Percentiles rank a stretch among this genome's conserved stretches.
phyloP scores from a whole-genome alignment of 345 rosid species.

The Mallotus nudiflorus region DNA sequence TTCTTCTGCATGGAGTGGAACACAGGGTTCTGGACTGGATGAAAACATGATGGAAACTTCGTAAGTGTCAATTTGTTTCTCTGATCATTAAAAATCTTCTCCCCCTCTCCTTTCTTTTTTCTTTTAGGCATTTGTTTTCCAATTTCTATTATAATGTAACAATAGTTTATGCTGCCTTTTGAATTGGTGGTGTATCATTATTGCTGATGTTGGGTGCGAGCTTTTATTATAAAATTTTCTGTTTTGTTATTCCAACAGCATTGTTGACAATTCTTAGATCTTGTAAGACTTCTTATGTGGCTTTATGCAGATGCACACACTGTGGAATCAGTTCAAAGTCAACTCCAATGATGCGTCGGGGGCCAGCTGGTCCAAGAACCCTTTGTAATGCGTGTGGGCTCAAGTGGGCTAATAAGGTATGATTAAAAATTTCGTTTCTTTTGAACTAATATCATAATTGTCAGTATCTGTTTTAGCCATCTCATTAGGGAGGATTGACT shows the following conservation, averaged over 20 bases:
- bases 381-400: constrained; percentile 52
- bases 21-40: constrained; percentile 37
- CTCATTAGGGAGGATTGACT: neutral
- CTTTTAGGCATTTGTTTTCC: neutral
- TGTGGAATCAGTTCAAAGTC: constrained; percentile 43
- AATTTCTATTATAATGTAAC: neutral
- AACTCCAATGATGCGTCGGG: constrained; percentile 54
- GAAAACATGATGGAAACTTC: constrained; percentile 36
- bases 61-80: constrained; percentile 26
- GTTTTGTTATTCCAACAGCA: neutral
- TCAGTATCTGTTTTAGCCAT: neutral
- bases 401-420: constrained; percentile 49
- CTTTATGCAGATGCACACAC: constrained; percentile 35
- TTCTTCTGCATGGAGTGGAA: constrained; percentile 31
- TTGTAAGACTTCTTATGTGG: neutral
- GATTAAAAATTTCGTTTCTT: neutral
- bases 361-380: constrained; percentile 45
- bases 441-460: neutral
- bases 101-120: too few species aligned
- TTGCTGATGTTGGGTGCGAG: too few species aligned
- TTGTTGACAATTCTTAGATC: neutral
- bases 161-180: neutral
- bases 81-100: too few species aligned
- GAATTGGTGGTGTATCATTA: neutral
- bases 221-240: neutral